These are phyloP conservation scores for Mycena pura DNA, from an alignment of 768 basidiomycete species.

Conservation along the genomic window DNA sequence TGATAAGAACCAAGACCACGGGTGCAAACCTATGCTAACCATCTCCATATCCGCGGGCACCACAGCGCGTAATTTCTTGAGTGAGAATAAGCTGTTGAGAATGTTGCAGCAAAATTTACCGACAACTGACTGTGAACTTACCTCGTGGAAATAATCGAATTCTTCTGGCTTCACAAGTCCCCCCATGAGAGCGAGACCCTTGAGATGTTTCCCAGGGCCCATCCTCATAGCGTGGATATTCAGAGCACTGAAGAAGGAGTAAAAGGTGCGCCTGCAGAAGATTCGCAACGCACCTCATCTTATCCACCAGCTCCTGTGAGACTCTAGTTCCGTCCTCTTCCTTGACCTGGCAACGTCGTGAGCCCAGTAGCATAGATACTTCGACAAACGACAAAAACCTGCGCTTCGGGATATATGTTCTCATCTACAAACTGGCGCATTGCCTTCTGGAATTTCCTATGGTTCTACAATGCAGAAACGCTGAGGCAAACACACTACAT, in stretches of 20 bases:
- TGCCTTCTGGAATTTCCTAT: constrained; percentile 60
- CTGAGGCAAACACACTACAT: neutral
- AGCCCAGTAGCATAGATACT: constrained; percentile 24
- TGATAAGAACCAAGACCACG: constrained; percentile 7
- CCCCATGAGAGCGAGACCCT: constrained; percentile 81
- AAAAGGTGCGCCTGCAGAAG: constrained; percentile 57
- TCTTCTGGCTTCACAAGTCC: constrained; percentile 86
- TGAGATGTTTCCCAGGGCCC: constrained; percentile 93
- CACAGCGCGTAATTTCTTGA: constrained; percentile 79
- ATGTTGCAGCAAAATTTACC: neutral
- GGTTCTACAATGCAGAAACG: constrained; percentile 46
- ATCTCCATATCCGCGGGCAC: constrained; percentile 83
- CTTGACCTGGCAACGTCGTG: constrained; percentile 57
- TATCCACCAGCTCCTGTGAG: constrained; percentile 77
- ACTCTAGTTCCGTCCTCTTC: constrained; percentile 91
- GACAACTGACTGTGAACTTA: constrained; percentile 28
- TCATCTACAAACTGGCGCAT: constrained; percentile 75
- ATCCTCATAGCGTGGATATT: constrained; percentile 91
- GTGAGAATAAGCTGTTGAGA: constrained; percentile 72
- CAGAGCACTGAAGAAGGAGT: constrained; percentile 49
- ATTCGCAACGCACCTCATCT: constrained; percentile 82
- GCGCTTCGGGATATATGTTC: constrained; percentile 57
- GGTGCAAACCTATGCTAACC: constrained; percentile 45
- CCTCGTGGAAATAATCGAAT: constrained; percentile 92
- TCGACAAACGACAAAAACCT: constrained; percentile 26